phyloP scores from a whole-genome alignment of 163 green algal genomes.

The Chlamydomonas reinhardtii region DNA sequence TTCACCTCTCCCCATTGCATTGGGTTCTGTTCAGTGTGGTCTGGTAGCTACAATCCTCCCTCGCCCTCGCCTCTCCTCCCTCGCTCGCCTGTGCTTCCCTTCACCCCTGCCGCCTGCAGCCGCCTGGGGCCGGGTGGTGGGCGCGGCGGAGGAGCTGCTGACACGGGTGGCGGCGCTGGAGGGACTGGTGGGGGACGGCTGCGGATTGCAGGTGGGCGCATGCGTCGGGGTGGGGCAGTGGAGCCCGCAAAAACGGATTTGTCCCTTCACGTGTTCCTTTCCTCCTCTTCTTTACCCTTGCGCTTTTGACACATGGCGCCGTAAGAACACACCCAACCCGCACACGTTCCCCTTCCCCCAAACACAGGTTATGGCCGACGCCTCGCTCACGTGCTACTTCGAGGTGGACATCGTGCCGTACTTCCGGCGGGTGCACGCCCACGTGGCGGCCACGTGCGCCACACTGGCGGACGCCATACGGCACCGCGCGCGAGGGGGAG shows the following conservation, averaged over 20 bases:
- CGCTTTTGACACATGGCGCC: no score
- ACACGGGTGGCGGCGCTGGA: slow-evolving; percentile 26
- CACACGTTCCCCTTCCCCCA: no score
- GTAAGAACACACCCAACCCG: no score
- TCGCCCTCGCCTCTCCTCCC: not conserved
- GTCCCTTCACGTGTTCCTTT: no score
- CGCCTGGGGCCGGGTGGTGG: slow-evolving; percentile 10
- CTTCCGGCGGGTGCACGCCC: not conserved
- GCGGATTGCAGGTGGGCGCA: not conserved
- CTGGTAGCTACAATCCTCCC: no score
- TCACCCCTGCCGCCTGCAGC: not conserved
- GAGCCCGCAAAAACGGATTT: no score
- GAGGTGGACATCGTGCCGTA: not conserved
- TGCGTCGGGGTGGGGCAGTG: not conserved
- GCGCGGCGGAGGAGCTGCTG: not conserved
- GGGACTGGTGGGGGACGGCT: slow-evolving; percentile 3
- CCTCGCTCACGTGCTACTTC: not conserved
- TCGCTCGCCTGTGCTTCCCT: not conserved
- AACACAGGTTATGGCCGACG: not conserved
- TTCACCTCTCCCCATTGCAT: no score
- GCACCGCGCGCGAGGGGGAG: no score
- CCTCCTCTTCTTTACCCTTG: no score
- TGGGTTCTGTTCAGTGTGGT: no score
- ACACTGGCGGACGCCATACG: not conserved
- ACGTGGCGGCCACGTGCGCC: not conserved